These are phyloP conservation scores for Trichoderma afroharzianum DNA, from an alignment of 2,329 filamentous ascomycete genomes.

Conservation along the genomic window DNA sequence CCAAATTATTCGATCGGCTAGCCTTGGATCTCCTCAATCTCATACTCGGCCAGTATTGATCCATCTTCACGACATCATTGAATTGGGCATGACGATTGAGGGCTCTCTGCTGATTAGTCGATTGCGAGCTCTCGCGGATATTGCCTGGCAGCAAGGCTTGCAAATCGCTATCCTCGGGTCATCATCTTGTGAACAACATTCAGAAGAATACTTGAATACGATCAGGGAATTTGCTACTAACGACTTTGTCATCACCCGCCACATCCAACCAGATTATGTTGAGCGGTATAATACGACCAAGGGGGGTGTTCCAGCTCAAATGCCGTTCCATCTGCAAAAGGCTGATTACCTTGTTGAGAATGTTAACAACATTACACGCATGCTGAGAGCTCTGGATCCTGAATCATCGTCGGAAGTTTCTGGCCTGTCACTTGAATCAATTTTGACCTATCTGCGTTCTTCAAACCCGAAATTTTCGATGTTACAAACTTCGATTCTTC, in stretches of 20 bases:
- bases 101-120: conserved; percentile 67
- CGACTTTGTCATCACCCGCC: conserved; percentile 40
- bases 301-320: not conserved
- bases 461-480: conserved; percentile 27
- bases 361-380: conserved; percentile 43
- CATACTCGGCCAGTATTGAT: conserved; percentile 59
- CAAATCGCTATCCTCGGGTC: conserved; percentile 79
- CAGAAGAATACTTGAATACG: conserved; percentile 40
- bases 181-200: conserved; percentile 53
- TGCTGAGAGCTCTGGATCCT: conserved; percentile 40
- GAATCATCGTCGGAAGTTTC: not conserved
- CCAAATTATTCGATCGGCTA: conserved; percentile 49
- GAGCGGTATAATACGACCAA: conserved; percentile 18
- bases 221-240: conserved; percentile 38
- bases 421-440: conserved; percentile 24
- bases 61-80: conserved; percentile 76
- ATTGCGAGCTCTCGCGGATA: conserved; percentile 68
- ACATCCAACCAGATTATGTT: conserved; percentile 31
- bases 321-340: conserved; percentile 28
- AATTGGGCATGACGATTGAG: conserved; percentile 66
- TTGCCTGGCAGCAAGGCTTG: conserved; percentile 66
- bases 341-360: conserved; percentile 45
- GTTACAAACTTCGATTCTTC: conserved; percentile 35
- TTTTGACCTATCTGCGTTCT: conserved; percentile 28
- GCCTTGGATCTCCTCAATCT: conserved; percentile 31